Conservation (phyloP, 768 basidiomycete species). For the Hydnum rufescens region DNA sequence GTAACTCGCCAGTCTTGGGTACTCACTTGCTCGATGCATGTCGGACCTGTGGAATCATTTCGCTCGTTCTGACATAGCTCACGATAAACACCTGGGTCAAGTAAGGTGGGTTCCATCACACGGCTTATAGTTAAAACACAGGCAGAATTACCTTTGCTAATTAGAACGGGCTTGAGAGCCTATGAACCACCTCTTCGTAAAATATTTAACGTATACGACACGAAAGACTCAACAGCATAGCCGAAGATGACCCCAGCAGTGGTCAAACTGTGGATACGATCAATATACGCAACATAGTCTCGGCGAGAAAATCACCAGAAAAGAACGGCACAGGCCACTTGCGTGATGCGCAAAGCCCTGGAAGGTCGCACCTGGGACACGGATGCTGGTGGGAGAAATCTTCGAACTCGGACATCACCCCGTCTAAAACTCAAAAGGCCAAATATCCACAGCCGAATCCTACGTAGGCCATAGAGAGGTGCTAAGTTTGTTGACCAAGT, state of each 20-base stretch:
- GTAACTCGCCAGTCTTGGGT: neutral
- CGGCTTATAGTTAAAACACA: neutral
- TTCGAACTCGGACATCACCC: too few relatives aligned
- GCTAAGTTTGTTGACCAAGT: too few relatives aligned
- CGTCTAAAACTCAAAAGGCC: too few relatives aligned
- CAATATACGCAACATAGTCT: neutral
- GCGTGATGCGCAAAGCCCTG: neutral
- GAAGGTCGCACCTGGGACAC: too few relatives aligned
- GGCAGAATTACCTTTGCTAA: conserved; percentile 13
- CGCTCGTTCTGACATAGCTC: conserved; percentile 14
- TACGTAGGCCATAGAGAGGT: too few relatives aligned
- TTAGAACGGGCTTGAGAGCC: conserved; percentile 20
- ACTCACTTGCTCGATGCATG: conserved; percentile 12
- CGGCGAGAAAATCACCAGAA: conserved; percentile 8
- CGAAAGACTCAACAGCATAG: conserved; percentile 10
- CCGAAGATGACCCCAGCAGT: conserved; percentile 19
- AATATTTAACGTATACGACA: neutral
- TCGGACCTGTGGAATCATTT: conserved; percentile 4
- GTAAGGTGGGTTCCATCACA: neutral
- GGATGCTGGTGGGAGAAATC: too few relatives aligned
- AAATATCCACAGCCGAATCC: too few relatives aligned
- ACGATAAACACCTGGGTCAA: conserved; percentile 14
- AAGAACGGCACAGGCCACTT: conserved; percentile 7
- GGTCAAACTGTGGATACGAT: conserved; percentile 10
- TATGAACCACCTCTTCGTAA: neutral